Percentiles rank a stretch among this genome's conserved stretches.
These are phyloP conservation scores for Pleurotus giganteus DNA, from an alignment of 768 basidiomycete genomes.

Conservation along the genomic window DNA sequence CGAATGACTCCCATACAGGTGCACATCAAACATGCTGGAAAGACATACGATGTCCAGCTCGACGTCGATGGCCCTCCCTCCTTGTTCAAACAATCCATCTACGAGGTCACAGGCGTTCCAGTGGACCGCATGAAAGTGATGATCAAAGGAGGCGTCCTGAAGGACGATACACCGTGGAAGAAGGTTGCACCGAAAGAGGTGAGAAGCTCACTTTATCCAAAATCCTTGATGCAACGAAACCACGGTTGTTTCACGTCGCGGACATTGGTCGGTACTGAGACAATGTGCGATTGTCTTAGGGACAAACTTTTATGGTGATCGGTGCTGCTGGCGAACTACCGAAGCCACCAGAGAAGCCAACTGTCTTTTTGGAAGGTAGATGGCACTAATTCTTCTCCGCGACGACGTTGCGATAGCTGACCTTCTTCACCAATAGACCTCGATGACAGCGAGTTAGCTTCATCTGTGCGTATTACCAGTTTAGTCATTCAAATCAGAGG, in stretches of 20 bases:
- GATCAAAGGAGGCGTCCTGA: slow-evolving; percentile 89
- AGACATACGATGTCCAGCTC: slow-evolving; percentile 66
- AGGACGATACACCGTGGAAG: slow-evolving; percentile 88
- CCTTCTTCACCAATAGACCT: neutral
- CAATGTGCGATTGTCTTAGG: slow-evolving; percentile 39
- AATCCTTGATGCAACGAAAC: neutral
- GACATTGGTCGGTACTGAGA: neutral
- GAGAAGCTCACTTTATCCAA: slow-evolving; percentile 19
- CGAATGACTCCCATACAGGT: slow-evolving; percentile 72
- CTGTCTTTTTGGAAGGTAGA: slow-evolving; percentile 84
- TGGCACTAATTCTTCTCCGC: neutral
- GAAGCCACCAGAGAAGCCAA: slow-evolving; percentile 75
- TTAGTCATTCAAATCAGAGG: neutral
- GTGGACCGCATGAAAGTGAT: slow-evolving; percentile 95
- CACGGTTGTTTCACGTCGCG: neutral
- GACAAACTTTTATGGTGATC: slow-evolving; percentile 90
- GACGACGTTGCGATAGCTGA: neutral
- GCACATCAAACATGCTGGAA: slow-evolving; percentile 88
- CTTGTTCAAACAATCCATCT: slow-evolving; percentile 82
- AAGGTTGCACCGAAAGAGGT: slow-evolving; percentile 84
- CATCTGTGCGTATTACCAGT: neutral
- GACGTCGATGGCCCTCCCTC: slow-evolving; percentile 67
- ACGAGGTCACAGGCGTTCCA: slow-evolving; percentile 82
- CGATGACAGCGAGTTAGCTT: slow-evolving; percentile 6
- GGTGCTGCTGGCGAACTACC: slow-evolving; percentile 92